Evolutionary conservation across 2,329 filamentous ascomycete genomes (phyloP).

Genomic region (Fusarium bactridioides): DNA sequence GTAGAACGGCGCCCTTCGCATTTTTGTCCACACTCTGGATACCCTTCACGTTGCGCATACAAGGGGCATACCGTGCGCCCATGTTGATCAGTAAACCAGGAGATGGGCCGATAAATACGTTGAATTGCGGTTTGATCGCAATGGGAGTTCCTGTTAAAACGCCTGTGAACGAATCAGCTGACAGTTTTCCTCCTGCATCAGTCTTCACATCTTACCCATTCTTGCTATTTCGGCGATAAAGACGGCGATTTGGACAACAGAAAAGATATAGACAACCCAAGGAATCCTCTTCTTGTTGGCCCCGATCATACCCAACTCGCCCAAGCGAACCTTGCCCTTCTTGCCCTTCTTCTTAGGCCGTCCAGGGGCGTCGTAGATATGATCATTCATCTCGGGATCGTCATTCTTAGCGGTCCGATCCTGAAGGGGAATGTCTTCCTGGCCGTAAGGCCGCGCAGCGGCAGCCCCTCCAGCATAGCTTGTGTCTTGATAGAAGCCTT

Average conservation of each 20-base stretch:
- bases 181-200: background rate
- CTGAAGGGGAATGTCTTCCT: slow-evolving; percentile 66
- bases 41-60: slow-evolving; percentile 84
- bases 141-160: slow-evolving; percentile 81
- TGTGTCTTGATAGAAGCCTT: slow-evolving; percentile 60
- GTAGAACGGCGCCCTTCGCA: background rate
- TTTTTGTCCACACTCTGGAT: slow-evolving; percentile 62
- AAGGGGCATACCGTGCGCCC: slow-evolving; percentile 90
- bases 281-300: slow-evolving; percentile 67
- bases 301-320: slow-evolving; percentile 67
- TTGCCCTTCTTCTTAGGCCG: slow-evolving; percentile 44
- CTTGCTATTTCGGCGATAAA: slow-evolving; percentile 90
- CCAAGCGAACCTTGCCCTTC: slow-evolving; percentile 60
- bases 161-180: slow-evolving; percentile 54
- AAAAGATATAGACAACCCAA: slow-evolving; percentile 84
- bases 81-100: slow-evolving; percentile 93
- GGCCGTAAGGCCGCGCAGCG: slow-evolving; percentile 50
- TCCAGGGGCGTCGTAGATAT: slow-evolving; percentile 66
- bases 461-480: slow-evolving; percentile 61
- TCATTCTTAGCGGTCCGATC: slow-evolving; percentile 55
- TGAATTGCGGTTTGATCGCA: slow-evolving; percentile 84
- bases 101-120: slow-evolving; percentile 96
- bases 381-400: slow-evolving; percentile 59
- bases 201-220: slow-evolving; percentile 68
- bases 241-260: slow-evolving; percentile 78